Percentiles rank a stretch among this genome's conserved stretches.
These are phyloP conservation scores for Trichoderma asperellum DNA, from an alignment of 2,329 filamentous ascomycete genomes.

Conservation along the genomic window DNA sequence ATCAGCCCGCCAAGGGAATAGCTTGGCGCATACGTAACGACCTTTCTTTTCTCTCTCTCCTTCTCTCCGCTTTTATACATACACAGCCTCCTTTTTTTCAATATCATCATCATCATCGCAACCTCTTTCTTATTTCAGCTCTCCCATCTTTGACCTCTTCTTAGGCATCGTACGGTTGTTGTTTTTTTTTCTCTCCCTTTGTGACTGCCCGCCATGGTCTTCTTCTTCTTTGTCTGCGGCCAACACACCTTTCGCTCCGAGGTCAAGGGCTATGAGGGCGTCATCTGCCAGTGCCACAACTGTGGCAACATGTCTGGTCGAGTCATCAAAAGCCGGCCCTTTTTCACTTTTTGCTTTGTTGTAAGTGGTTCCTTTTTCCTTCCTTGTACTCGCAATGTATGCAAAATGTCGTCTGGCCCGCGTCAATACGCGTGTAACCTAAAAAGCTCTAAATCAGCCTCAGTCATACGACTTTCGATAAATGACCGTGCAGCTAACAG, in stretches of 20 bases:
- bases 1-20: background rate
- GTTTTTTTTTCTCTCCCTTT: too few relatives aligned
- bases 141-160: background rate
- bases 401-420: background rate
- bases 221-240: constrained; percentile 65
- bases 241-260: constrained; percentile 65
- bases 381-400: background rate
- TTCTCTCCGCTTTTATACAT: background rate
- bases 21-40: constrained; percentile 2
- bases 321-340: constrained; percentile 67
- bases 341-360: constrained; percentile 81
- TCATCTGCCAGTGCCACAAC: constrained; percentile 67
- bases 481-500: background rate
- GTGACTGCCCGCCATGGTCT: constrained; percentile 48
- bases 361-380: constrained; percentile 47
- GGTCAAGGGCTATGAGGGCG: constrained; percentile 63
- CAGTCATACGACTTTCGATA: background rate
- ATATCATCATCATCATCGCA: background rate
- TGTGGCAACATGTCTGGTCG: constrained; percentile 66
- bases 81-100: background rate
- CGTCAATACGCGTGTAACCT: background rate
- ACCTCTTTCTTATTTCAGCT: background rate
- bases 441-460: background rate
- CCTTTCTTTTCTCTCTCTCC: background rate
- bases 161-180: background rate